These are phyloP conservation scores for Erythrobasidium hasegawianum DNA, from an alignment of 1,284 basidiomycete species.

Conservation along the genomic window DNA sequence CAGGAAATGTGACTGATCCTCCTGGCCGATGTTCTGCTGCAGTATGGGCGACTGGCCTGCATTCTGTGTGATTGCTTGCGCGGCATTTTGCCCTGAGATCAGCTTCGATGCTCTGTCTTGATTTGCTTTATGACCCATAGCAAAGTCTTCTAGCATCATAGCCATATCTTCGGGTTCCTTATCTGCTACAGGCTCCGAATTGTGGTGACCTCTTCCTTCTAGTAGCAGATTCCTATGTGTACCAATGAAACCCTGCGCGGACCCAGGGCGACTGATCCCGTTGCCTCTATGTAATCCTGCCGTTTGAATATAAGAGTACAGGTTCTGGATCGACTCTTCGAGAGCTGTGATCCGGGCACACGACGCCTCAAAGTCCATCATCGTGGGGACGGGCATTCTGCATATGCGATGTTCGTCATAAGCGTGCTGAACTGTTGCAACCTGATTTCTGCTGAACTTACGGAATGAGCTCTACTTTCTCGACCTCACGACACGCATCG, in stretches of 20 bases:
- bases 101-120: conserved; percentile 14
- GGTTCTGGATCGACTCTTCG: conserved; percentile 14
- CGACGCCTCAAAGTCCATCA: conserved; percentile 31
- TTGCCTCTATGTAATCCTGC: too few species aligned
- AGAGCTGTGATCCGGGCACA: conserved; percentile 14
- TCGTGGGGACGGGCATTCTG: conserved; percentile 31
- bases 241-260: too few species aligned
- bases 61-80: too few species aligned
- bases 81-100: too few species aligned
- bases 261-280: too few species aligned
- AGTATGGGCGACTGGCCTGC: not conserved
- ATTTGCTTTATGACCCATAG: conserved; percentile 36
- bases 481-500: conserved; percentile 22
- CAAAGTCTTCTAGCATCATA: conserved; percentile 37
- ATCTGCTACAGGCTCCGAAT: not conserved
- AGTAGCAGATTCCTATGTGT: too few species aligned
- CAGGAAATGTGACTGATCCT: not conserved
- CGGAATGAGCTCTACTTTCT: conserved; percentile 30
- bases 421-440: not conserved
- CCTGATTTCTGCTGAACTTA: not conserved
- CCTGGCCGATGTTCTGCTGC: not conserved
- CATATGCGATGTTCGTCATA: not conserved
- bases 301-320: too few species aligned
- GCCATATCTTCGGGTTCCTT: conserved; percentile 35
- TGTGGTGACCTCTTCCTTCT: not conserved